A percentile compares a stretch with the other conserved stretches of the same genome.
Conservation (phyloP, 805 yeast genomes). For the Gaillardinia entomophila region DNA sequence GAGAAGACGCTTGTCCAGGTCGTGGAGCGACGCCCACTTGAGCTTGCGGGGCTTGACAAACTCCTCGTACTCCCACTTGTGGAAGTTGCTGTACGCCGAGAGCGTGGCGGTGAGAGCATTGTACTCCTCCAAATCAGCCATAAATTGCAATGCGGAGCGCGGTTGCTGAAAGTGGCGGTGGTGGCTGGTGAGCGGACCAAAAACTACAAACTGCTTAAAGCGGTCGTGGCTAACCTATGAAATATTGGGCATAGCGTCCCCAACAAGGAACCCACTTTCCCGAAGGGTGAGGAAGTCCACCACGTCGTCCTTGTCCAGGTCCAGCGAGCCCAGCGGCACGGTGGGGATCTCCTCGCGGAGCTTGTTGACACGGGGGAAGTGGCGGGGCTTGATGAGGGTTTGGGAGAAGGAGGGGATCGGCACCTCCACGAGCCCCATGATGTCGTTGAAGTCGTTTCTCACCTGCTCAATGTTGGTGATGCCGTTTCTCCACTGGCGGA, state of each 20-base stretch:
- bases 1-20: conserved; percentile 35
- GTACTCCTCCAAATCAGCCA: conserved; percentile 24
- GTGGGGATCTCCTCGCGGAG: not conserved
- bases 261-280: conserved; percentile 8
- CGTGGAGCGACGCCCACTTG: conserved; percentile 23
- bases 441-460: conserved; percentile 15
- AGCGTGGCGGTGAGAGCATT: conserved; percentile 32
- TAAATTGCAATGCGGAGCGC: not conserved
- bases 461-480: conserved; percentile 18
- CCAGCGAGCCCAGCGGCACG: not conserved
- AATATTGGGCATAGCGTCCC: conserved; percentile 2
- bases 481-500: conserved; percentile 21
- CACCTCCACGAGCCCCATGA: conserved; percentile 17
- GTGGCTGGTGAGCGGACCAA: not conserved
- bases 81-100: conserved; percentile 28
- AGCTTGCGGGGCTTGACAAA: conserved; percentile 26
- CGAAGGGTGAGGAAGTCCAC: conserved; percentile 9
- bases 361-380: conserved; percentile 4
- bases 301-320: conserved; percentile 1
- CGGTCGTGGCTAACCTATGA: not conserved
- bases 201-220: not conserved
- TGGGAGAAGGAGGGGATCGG: conserved; percentile 10
- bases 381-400: conserved; percentile 3
- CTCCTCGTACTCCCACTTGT: conserved; percentile 26
- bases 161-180: not conserved